Conservation (phyloP, 495 filamentous ascomycete species). For the Aspergillus egyptiacus region DNA sequence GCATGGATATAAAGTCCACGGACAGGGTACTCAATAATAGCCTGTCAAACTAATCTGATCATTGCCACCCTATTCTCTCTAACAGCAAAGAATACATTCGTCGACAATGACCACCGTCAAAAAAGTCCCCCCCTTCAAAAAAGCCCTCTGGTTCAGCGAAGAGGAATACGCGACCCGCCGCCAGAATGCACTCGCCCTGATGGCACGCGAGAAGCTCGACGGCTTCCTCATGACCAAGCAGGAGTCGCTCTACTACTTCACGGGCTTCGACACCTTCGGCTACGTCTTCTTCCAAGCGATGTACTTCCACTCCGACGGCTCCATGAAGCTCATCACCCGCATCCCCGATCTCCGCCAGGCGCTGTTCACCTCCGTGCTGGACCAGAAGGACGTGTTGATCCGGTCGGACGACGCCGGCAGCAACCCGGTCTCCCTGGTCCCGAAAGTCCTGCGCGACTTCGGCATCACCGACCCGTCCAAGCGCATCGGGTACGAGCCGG, state of each 20-base stretch:
- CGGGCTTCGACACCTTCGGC: slow-evolving; percentile 24
- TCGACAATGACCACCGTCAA: slow-evolving; percentile 14
- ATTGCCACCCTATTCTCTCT: too few relatives aligned
- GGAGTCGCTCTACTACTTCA: slow-evolving; percentile 24
- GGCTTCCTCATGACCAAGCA: slow-evolving; percentile 24
- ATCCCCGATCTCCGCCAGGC: slow-evolving; percentile 23
- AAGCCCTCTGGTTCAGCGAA: slow-evolving; percentile 19
- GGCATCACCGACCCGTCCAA: slow-evolving; percentile 18
- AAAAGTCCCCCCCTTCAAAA: slow-evolving; percentile 20
- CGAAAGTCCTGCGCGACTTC: slow-evolving; percentile 16
- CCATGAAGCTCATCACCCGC: slow-evolving; percentile 20
- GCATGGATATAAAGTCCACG: too few relatives aligned
- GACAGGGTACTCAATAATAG: too few relatives aligned
- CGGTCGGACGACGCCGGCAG: slow-evolving; percentile 21
- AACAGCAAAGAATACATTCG: too few relatives aligned
- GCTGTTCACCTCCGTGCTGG: slow-evolving; percentile 20
- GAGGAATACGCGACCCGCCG: slow-evolving; percentile 16
- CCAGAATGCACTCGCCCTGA: slow-evolving; percentile 13
- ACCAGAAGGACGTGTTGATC: slow-evolving; percentile 20
- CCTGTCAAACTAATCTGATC: too few relatives aligned
- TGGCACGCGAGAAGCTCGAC: slow-evolving; percentile 23
- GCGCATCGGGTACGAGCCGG: slow-evolving; percentile 21
- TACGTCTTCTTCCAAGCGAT: slow-evolving; percentile 26
- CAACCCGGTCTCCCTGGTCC: slow-evolving; percentile 23
- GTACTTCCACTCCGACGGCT: slow-evolving; percentile 24